phyloP scores from a whole-genome alignment of 1,139 yeast genomes.

The Magnusiomyces tetraspermus region DNA sequence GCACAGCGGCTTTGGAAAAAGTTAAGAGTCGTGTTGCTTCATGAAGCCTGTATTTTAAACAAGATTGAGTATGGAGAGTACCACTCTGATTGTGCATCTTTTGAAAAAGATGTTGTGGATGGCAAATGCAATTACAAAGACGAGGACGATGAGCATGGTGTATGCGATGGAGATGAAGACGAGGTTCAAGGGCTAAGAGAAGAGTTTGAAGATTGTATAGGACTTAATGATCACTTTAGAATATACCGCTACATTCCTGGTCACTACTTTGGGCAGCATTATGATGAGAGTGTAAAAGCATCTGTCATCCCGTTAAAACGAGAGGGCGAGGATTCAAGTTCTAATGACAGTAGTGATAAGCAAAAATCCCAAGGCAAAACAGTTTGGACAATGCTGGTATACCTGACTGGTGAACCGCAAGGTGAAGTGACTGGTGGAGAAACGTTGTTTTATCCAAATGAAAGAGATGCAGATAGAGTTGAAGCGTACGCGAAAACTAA shows the following conservation, averaged over 20 bases:
- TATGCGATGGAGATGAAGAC: constrained; percentile 4
- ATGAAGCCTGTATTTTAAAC: background rate
- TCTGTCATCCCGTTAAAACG: constrained; percentile 14
- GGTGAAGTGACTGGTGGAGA: constrained; percentile 54
- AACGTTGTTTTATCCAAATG: constrained; percentile 45
- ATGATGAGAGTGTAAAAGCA: constrained; percentile 48
- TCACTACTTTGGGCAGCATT: constrained; percentile 55
- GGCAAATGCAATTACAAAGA: background rate
- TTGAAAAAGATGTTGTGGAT: constrained; percentile 6
- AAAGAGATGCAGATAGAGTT: constrained; percentile 12
- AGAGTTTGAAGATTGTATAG: constrained; percentile 37
- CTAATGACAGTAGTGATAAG: background rate
- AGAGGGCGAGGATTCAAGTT: background rate
- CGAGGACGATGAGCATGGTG: constrained; percentile 11
- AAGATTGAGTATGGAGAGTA: background rate
- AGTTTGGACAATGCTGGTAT: constrained; percentile 52
- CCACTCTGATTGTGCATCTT: background rate
- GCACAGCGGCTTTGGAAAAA: constrained; percentile 41
- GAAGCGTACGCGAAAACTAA: background rate
- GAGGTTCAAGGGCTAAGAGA: constrained; percentile 17
- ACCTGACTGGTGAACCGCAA: constrained; percentile 44
- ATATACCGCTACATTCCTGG: constrained; percentile 50
- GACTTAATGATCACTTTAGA: constrained; percentile 50
- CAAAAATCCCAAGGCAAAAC: constrained; percentile 34
- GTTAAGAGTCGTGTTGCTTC: constrained; percentile 30